phyloP scores from a whole-genome alignment of 306 rosid species.

The Lathyrus sativus region DNA sequence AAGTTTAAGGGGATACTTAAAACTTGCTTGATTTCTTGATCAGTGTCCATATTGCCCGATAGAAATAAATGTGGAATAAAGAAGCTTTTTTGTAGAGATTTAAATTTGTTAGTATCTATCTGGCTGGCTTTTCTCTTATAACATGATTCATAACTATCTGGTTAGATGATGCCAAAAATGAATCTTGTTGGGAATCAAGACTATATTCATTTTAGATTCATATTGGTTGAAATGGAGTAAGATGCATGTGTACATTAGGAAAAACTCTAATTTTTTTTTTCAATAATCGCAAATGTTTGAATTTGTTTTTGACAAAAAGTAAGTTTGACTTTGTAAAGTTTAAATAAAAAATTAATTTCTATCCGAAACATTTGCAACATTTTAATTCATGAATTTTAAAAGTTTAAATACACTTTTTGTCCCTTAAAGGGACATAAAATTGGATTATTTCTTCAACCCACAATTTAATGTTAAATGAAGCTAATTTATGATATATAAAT shows the following conservation, averaged over 20 bases:
- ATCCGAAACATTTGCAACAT: too few species aligned
- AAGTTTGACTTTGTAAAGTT: too few species aligned
- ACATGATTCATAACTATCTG: neutral
- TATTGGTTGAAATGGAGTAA: neutral
- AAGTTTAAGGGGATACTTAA: slow-evolving; percentile 7
- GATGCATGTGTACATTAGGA: neutral
- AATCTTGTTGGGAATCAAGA: neutral
- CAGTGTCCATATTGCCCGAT: neutral
- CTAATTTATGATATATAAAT: too few species aligned
- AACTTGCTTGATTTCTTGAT: neutral
- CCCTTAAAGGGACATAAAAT: too few species aligned
- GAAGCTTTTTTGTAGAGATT: neutral
- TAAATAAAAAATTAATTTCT: too few species aligned
- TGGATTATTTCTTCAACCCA: too few species aligned
- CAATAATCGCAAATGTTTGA: too few species aligned
- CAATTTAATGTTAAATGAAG: too few species aligned
- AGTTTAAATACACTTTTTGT: too few species aligned
- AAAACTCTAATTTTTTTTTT: too few species aligned
- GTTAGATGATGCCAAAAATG: neutral
- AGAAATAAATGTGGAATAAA: neutral
- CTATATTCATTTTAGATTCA: slow-evolving; percentile 2
- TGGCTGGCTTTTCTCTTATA: neutral
- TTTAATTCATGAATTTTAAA: too few species aligned
- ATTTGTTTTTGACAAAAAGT: too few species aligned
- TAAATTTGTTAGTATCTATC: neutral